Conservation (phyloP, 2,329 filamentous ascomycete species). For the Fusarium sp. region DNA sequence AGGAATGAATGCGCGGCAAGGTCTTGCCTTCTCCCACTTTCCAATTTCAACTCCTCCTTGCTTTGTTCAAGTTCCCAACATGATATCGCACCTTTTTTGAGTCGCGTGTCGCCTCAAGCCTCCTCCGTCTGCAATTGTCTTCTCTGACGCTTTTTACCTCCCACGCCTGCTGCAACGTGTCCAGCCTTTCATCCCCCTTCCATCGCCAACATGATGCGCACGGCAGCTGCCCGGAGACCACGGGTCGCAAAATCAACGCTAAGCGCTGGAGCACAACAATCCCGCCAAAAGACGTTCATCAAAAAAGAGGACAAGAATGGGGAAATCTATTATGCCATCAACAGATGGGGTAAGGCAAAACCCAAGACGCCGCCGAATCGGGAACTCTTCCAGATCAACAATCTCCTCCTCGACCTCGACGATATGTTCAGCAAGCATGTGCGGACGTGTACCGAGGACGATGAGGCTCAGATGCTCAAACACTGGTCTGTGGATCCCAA, state of each 20-base stretch:
- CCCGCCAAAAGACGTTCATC: slow-evolving; percentile 43
- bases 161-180: background rate
- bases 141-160: background rate
- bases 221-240: slow-evolving; percentile 4
- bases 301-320: slow-evolving; percentile 35
- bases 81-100: background rate
- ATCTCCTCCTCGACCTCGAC: slow-evolving; percentile 65
- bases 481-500: slow-evolving; percentile 46
- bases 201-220: slow-evolving; percentile 35
- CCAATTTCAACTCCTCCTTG: background rate
- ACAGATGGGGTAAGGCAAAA: slow-evolving; percentile 15
- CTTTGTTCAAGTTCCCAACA: background rate
- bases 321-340: slow-evolving; percentile 45
- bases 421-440: slow-evolving; percentile 58
- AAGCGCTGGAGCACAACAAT: background rate
- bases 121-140: background rate
- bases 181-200: background rate
- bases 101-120: background rate
- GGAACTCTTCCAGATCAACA: slow-evolving; percentile 56
- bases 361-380: slow-evolving; percentile 24
- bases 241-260: background rate
- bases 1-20: slow-evolving; percentile 22
- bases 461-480: slow-evolving; percentile 49
- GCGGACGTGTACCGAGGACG: slow-evolving; percentile 52
- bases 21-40: slow-evolving; percentile 1